These are phyloP conservation scores for Cytospora piceae DNA, from an alignment of 2,329 filamentous ascomycete genomes.

Conservation along the genomic window DNA sequence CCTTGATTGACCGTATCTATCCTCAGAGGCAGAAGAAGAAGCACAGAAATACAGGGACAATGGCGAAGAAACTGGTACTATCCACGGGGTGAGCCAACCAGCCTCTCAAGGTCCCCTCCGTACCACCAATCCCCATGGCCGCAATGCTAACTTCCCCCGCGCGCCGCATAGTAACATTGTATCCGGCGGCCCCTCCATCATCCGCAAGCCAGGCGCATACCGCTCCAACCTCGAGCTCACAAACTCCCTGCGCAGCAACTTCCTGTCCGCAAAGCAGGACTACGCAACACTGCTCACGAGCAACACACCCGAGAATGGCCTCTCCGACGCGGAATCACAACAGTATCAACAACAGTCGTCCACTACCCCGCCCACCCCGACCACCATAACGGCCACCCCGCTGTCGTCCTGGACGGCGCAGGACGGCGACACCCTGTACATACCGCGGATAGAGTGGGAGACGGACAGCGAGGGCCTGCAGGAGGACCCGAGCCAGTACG, in stretches of 20 bases:
- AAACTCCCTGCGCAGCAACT: slow-evolving; percentile 83
- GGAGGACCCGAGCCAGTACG: slow-evolving; percentile 84
- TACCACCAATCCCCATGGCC: not conserved
- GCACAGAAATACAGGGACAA: slow-evolving; percentile 20
- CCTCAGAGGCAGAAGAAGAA: slow-evolving; percentile 21
- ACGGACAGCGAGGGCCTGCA: slow-evolving; percentile 63
- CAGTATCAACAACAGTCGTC: not conserved
- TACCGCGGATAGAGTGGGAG: slow-evolving; percentile 77
- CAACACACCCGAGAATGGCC: slow-evolving; percentile 33
- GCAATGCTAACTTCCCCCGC: slow-evolving; percentile 14
- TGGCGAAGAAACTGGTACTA: slow-evolving; percentile 29
- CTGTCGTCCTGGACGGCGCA: slow-evolving; percentile 68
- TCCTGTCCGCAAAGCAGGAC: slow-evolving; percentile 72
- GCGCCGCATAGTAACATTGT: slow-evolving; percentile 71
- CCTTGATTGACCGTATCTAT: slow-evolving; percentile 24
- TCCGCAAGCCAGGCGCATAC: slow-evolving; percentile 74
- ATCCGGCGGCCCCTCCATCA: slow-evolving; percentile 79
- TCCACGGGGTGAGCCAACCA: slow-evolving; percentile 29
- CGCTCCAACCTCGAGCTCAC: slow-evolving; percentile 94
- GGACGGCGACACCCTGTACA: slow-evolving; percentile 65
- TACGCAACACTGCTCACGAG: slow-evolving; percentile 43
- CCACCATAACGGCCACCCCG: slow-evolving; percentile 37
- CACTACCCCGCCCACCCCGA: slow-evolving; percentile 27
- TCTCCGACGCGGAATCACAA: slow-evolving; percentile 33
- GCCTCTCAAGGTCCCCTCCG: not conserved